Evolutionary conservation across 768 basidiomycete species (phyloP).

Genomic region (Suillus alpinus): DNA sequence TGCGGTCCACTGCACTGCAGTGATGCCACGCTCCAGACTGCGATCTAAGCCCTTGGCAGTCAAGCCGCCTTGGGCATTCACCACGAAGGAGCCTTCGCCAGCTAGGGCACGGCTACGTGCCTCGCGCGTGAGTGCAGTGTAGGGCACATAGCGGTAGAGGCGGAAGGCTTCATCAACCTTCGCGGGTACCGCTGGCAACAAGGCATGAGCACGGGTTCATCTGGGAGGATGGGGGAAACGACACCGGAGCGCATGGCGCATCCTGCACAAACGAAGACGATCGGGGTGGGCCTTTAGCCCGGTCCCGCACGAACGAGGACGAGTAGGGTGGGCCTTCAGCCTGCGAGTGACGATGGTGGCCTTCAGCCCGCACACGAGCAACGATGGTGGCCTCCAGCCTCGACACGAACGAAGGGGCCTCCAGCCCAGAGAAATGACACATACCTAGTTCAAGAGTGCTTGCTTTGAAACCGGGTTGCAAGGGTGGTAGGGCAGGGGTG

Average conservation of each 20-base stretch:
- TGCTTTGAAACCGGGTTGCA: slow-evolving; percentile 18
- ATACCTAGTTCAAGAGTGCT: slow-evolving; percentile 18
- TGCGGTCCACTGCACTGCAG: not conserved
- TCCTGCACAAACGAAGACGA: not conserved
- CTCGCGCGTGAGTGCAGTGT: slow-evolving; percentile 15
- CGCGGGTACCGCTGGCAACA: slow-evolving; percentile 18
- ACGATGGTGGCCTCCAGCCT: not conserved
- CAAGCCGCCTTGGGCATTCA: not conserved
- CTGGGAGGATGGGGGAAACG: too few relatives aligned
- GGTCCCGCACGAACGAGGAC: not conserved
- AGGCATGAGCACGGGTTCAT: too few relatives aligned
- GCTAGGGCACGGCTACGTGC: slow-evolving; percentile 11
- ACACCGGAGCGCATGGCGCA: too few relatives aligned
- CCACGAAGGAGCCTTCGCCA: too few relatives aligned
- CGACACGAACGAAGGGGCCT: not conserved
- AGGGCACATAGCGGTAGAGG: slow-evolving; percentile 19
- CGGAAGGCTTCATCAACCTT: slow-evolving; percentile 17
- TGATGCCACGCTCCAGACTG: not conserved
- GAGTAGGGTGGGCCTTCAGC: not conserved
- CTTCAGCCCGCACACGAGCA: not conserved
- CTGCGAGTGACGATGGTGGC: not conserved
- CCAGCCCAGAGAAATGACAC: slow-evolving; percentile 3
- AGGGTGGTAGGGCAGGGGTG: not conserved
- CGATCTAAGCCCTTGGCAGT: not conserved
- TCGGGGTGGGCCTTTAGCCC: not conserved